Evolutionary conservation across 2,329 filamentous ascomycete genomes (phyloP), one percentile per base, ranked within the genome.

Genomic region (Akanthomyces dipterigenus): DNA sequence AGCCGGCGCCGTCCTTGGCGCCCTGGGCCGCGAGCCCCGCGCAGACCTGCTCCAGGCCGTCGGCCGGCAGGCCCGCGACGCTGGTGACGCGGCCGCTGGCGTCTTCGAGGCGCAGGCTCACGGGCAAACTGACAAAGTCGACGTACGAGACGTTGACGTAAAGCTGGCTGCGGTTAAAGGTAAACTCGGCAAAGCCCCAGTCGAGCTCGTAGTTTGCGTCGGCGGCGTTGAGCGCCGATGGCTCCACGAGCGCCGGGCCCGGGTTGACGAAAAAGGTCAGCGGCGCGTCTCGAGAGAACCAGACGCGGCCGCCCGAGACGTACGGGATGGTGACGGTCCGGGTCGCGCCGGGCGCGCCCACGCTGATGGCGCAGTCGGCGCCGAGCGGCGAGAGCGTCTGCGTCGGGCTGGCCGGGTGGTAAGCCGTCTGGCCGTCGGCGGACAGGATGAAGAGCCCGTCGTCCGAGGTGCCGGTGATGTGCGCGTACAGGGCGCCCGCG

Each of bases 81-180:
- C 69, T 73, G 64, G 78, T 78, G 20, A 75, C 69, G 12, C 66
- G 64, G 49, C 80, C 82, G 49, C 72, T 70, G 22, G 75, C 76
- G 63, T 79, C 81, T 60, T 73, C 73, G 50, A 88, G 78, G 63
- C 73, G 70, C 64, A 88, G 78, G 1, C 82, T 80, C 56, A 88
- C 80, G n/a, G 88, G 86, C 66, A 88, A 70, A 66, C 77, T 77
- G 64, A 91, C 82, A 73, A 93, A 93, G 76, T 93, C 89, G 58
- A 93, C 90, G 70, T 88, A 88, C 64, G 80, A 85, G 67, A 93
- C 86, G 67, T 89, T 89, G 66, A 83, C 85, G 69, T 84, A 90
- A 5, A 89, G 73, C 71, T 88, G 79, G 36, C 71, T 68, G 40
- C 73, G 67, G 71, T 88, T 88, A 73, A 82, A 88, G 18, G 86